These are phyloP conservation scores for Fagus sylvatica DNA, from an alignment of 306 rosid species.

Conservation along the genomic window DNA sequence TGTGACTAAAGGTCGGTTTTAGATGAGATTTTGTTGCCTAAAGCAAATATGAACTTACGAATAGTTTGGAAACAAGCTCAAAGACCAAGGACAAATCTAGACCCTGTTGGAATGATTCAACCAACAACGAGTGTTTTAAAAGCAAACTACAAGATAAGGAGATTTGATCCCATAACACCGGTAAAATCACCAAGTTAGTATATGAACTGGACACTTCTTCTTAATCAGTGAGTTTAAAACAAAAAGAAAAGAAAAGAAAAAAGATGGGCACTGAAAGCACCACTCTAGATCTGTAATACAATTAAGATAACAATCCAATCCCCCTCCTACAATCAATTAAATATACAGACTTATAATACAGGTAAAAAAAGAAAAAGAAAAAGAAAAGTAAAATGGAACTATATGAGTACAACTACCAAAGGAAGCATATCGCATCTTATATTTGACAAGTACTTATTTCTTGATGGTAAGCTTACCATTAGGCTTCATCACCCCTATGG, in stretches of 20 bases:
- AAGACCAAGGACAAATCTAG: background rate
- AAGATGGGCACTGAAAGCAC: background rate
- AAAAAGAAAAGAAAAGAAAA: background rate
- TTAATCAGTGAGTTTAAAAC: background rate
- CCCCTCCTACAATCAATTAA: background rate
- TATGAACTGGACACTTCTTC: background rate
- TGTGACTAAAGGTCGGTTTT: background rate
- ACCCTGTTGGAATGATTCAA: background rate
- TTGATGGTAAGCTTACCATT: slow-evolving; percentile 23
- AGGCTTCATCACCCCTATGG: slow-evolving; percentile 36
- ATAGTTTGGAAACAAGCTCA: background rate
- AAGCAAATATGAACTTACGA: background rate
- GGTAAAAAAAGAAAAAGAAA: background rate
- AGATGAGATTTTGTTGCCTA: background rate
- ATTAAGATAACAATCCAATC: background rate
- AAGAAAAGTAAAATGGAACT: background rate
- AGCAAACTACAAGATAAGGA: background rate
- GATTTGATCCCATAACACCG: background rate
- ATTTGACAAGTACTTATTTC: slow-evolving; percentile 11
- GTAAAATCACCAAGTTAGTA: background rate
- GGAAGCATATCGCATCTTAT: background rate
- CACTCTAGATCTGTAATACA: background rate
- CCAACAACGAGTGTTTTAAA: background rate
- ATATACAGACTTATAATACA: background rate
- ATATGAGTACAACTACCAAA: background rate